Evolutionary conservation across 2,329 filamentous ascomycete genomes (phyloP), one percentile per base, ranked within the genome.

Genomic region (Passalora sequoiae): DNA sequence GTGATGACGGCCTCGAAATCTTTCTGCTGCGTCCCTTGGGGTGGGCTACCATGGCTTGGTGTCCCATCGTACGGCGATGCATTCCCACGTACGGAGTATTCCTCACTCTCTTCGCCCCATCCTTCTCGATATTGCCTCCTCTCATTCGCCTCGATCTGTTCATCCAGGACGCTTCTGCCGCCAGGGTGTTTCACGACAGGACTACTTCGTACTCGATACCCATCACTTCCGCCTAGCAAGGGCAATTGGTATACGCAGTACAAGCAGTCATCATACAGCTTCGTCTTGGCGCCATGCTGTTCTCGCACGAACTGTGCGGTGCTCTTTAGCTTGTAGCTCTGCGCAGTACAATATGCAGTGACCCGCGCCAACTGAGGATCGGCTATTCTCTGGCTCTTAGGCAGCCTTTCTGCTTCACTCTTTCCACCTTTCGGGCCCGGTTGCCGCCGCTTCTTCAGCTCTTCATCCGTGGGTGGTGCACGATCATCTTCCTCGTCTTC

Each of bases 181-280:
- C 92, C 92, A 0, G 91, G 89, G 33, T 86, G 94, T 68, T 94
- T 95, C 40, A 97, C 69, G 17, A 94, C 85, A 0, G 92, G 92
- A 60, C 89, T 88, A 62, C 91, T 96, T 57, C 87, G 80, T 19
- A 98, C 74, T 19, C 92, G 76, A 65, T 89, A 96, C 1, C 92
- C 91, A 37, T 94, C 89, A 35, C 74, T 80, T 1, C 91, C 92
- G 2, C 87, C 84, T 41, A 97, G 73, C 12, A 98, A 70, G 4
- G 92, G 92, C 21, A 96, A 71, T 62, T 96, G 89, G 65, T 98
- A 98, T 36, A 95, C 91, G 19, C 84, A 87, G 63, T 98, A 98
- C 17, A 98, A 72, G 61, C 92, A 98, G 66, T 98, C 92, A 65
- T 98, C 92, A 67, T 98, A 98, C 4, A 97, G 75, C 68, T 98